phyloP scores from a whole-genome alignment of 2,329 filamentous ascomycete genomes.

The Trichophyton benhamiae region DNA sequence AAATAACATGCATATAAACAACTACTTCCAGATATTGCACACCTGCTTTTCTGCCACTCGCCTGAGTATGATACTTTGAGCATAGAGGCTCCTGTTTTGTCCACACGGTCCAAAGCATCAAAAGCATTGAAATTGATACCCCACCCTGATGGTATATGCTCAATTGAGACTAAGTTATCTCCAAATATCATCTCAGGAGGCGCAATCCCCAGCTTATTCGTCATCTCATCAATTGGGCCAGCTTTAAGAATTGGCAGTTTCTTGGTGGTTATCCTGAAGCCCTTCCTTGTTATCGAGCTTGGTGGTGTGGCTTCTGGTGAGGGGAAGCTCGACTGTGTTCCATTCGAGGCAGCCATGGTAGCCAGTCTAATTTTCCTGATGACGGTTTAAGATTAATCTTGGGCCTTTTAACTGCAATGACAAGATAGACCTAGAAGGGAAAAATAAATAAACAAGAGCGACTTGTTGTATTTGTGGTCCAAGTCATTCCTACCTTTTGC shows the following conservation, averaged over 20 bases:
- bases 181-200: constrained; percentile 99
- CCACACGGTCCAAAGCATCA: constrained; percentile 78
- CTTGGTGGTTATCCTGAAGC: constrained; percentile 65
- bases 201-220: constrained; percentile 64
- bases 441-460: background rate
- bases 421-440: too few species aligned
- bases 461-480: background rate
- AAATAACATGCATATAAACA: background rate
- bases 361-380: background rate
- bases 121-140: constrained; percentile 68
- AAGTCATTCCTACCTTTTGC: background rate
- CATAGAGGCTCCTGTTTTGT: constrained; percentile 86
- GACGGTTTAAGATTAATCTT: background rate
- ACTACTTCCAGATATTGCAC: constrained; percentile 15
- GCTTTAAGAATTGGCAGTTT: constrained; percentile 94
- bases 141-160: constrained; percentile 66
- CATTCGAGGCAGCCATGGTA: constrained; percentile 11
- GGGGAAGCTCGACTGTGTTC: constrained; percentile 35
- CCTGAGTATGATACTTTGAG: constrained; percentile 85
- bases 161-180: constrained; percentile 71
- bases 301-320: constrained; percentile 36
- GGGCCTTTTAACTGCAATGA: too few species aligned
- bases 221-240: constrained; percentile 77
- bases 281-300: constrained; percentile 47
- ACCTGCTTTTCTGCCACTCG: constrained; percentile 67